A percentile compares a stretch with the other conserved stretches of the same genome.
Evolutionary conservation across 2,329 filamentous ascomycete species (phyloP).

Genomic region (Trichophyton benhamiae): DNA sequence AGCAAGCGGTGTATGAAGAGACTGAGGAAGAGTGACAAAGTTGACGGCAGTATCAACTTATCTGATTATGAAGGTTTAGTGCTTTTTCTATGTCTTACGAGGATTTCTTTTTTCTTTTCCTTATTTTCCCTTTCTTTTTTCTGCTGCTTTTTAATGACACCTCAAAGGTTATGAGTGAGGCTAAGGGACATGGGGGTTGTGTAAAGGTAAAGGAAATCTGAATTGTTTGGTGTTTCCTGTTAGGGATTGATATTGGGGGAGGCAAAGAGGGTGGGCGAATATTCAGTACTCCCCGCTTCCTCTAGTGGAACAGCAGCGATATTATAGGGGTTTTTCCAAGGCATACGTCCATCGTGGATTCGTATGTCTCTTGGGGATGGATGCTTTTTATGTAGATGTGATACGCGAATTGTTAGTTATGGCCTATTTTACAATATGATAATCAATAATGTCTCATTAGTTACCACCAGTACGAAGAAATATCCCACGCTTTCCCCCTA

Average conservation of each 20-base stretch:
- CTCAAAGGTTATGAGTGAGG: not conserved
- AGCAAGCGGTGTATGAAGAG: conserved; percentile 20
- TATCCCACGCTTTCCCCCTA: not conserved
- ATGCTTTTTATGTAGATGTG: not conserved
- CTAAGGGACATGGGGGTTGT: not conserved
- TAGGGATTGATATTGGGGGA: not conserved
- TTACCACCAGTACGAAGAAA: not conserved
- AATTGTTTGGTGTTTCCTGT: not conserved
- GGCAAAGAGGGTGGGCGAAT: not conserved
- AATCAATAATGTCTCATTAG: not conserved
- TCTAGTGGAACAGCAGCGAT: not conserved
- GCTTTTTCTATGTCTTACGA: not conserved
- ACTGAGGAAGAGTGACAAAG: not conserved
- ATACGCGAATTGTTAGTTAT: not conserved
- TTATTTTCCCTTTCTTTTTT: not conserved
- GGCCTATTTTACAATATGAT: not conserved
- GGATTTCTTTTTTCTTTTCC: not conserved
- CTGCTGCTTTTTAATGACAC: not conserved
- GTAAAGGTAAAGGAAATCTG: not conserved
- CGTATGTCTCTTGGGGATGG: not conserved
- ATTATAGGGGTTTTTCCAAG: not conserved
- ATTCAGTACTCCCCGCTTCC: not conserved
- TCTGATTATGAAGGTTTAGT: not conserved
- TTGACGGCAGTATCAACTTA: not conserved
- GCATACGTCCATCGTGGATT: not conserved